phyloP scores from a whole-genome alignment of 2,329 filamentous ascomycete genomes.

The Ophiostoma perfectum region DNA sequence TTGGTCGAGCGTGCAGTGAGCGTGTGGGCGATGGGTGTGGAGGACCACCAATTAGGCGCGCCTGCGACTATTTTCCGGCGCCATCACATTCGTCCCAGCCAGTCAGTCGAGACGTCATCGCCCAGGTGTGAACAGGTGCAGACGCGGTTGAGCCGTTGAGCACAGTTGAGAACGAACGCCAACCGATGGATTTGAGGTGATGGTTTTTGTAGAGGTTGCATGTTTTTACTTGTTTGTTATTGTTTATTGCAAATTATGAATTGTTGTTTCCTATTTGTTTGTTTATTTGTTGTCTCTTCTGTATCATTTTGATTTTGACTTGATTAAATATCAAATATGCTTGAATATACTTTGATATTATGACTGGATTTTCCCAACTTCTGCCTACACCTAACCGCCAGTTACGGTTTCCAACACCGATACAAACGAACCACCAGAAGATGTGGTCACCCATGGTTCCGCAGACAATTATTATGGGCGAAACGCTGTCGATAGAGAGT shows the following conservation, averaged over 20 bases:
- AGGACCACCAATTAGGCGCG: not conserved
- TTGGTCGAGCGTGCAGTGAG: not conserved
- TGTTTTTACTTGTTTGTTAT: not conserved
- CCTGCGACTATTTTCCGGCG: not conserved
- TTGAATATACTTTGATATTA: not conserved
- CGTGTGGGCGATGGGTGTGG: not conserved
- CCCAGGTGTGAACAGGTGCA: not conserved
- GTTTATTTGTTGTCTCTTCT: too few relatives aligned
- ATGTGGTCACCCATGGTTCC: not conserved
- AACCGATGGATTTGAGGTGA: not conserved
- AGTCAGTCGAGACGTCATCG: constrained; percentile 5
- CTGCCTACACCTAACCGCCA: not conserved
- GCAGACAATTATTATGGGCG: too few relatives aligned
- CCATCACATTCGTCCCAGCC: not conserved
- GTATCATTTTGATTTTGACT: too few relatives aligned
- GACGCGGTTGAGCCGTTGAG: too few relatives aligned
- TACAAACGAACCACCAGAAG: not conserved
- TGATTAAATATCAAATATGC: too few relatives aligned
- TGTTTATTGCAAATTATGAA: too few relatives aligned
- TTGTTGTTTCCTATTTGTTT: too few relatives aligned
- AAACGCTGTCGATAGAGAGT: too few relatives aligned
- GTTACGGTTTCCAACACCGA: not conserved
- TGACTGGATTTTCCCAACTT: not conserved
- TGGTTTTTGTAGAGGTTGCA: not conserved
- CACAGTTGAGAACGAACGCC: not conserved